Base-by-base conservation (phyloP, 1,139 yeast genomes). In the Debaryomyces sp. region DNA sequence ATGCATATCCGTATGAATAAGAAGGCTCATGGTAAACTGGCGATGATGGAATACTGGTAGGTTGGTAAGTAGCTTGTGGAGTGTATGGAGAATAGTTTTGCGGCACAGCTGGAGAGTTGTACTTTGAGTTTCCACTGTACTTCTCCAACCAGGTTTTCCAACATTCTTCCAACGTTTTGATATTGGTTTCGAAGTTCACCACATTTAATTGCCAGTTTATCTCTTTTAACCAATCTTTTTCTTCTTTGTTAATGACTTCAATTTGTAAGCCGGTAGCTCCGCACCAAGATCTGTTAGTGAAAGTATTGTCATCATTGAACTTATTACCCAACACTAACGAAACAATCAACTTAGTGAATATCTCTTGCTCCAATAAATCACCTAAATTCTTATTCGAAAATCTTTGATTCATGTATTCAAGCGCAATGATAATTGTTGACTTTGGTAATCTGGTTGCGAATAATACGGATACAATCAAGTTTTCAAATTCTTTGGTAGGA, bases 271-370 rank as follows among this genome's bases (percentile, higher is more conserved):
- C 96, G 12, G 97, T 89, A 21, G 97, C 98, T 49, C 91, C 94
- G 42, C 91, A 81, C 99, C 99, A 94, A 8, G 97, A 90, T 62
- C 85, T 85, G 71, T 92, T 94, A 52, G 96, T 91, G 63, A 94
- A 94, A 23, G 98, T 94, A 70, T 92, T 91, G 71, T 94, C 99
- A 67, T 94, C 98, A 64, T 92, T 91, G 66, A 91, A 89, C 70
- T 94, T 94, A 73, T 94, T 94, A 41, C 97, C 96, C 54, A 94
- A 75, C 36, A 94, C 81, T 43, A 94, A 77, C 1, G 96, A 80
- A 27, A 87, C 78, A 42, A 87, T 84, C 48, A 90, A 73, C 61
- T 81, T 78, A 54, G 82, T 77, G 59, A 87, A 89, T 49, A 86
- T 79, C 24, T 77, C 78, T 35, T 62, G 63, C 49, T 75, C 79